Evolutionary conservation across 192 early-diverging fungal species (phyloP), one percentile per base, ranked within the genome.

Genomic region (Funneliformis mosseae): DNA sequence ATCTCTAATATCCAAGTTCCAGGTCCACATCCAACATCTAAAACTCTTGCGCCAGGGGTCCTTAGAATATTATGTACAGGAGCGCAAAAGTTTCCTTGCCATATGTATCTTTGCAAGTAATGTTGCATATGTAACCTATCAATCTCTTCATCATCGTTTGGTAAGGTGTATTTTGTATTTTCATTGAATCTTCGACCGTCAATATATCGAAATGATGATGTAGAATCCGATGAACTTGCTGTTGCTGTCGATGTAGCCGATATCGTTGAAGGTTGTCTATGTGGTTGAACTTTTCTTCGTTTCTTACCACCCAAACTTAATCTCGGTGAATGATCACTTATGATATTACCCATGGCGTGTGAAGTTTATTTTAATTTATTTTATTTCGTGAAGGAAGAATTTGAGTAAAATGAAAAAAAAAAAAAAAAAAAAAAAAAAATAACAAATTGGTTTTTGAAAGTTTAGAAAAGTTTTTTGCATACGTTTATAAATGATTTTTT

Each of bases 111-210:
- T 43, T 39, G 16, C 25, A 77, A 18, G n/a, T 63, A 77, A 64
- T 77, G 75, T 63, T 77, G 75, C 23, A 63, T 28, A 12, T 25
- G 27, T 25, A 77, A 43, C 78, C 85, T 83, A 69, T 86, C 85
- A 80, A 83, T 83, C 64, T 86, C 88, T 64, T 81, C 79, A 77
- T 87, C 85, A 43, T 89, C 88, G 55, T 87, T 88, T 0, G 88
- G 88, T 11, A 89, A 78, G n/a, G 85, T 23, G 77, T 89, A 89
- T 28, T 77, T 41, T 79, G 60, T n/a, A 46, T 62, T 74, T 78
- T 67, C 71, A 39, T 80, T 11, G 38, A 80, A 76, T 76, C 74
- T 76, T 60, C 74, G 39, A 10, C 74, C 60, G n/a, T 62, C 67
- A 33, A 76, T 16, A 76, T 76, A 67, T 62, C 33, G 33, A 38